Evolutionary conservation across 179 eudicot genomes (phyloP).

Genomic region (Camellia oleifera): DNA sequence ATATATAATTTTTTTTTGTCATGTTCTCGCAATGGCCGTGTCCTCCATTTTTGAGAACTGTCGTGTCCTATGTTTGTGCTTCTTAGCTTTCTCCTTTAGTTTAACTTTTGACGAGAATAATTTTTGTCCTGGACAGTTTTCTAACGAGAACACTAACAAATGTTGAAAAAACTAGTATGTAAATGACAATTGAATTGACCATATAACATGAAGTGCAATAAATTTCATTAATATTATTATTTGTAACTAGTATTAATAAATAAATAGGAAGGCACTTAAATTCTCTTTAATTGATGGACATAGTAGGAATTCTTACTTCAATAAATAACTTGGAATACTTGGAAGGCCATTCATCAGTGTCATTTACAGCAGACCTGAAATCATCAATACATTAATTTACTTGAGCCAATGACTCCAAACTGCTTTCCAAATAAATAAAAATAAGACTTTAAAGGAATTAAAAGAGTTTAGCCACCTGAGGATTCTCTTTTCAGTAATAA

Average conservation of each 20-base stretch:
- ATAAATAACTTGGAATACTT: constrained; percentile 86
- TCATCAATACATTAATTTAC: constrained; percentile 12
- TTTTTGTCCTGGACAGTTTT: not conserved
- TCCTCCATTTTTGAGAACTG: no score
- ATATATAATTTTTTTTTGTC: no score
- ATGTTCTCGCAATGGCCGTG: no score
- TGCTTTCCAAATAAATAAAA: not conserved
- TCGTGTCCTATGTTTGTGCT: no score
- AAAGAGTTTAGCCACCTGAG: not conserved
- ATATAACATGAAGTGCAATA: not conserved
- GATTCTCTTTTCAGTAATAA: not conserved
- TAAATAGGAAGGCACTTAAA: not conserved
- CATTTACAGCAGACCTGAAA: constrained; percentile 85
- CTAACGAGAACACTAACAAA: not conserved
- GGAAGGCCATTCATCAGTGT: constrained; percentile 96
- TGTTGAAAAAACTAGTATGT: not conserved
- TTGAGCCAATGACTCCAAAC: constrained; percentile 6
- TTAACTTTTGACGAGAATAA: not conserved
- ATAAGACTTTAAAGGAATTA: not conserved
- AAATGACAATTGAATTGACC: not conserved
- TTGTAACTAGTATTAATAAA: not conserved
- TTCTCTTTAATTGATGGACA: not conserved
- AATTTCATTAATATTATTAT: not conserved
- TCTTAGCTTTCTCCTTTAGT: not conserved
- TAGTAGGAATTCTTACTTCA: constrained; percentile 53